These are phyloP conservation scores for Gentiana dahurica DNA, from an alignment of 257 asterid species.

Conservation along the genomic window DNA sequence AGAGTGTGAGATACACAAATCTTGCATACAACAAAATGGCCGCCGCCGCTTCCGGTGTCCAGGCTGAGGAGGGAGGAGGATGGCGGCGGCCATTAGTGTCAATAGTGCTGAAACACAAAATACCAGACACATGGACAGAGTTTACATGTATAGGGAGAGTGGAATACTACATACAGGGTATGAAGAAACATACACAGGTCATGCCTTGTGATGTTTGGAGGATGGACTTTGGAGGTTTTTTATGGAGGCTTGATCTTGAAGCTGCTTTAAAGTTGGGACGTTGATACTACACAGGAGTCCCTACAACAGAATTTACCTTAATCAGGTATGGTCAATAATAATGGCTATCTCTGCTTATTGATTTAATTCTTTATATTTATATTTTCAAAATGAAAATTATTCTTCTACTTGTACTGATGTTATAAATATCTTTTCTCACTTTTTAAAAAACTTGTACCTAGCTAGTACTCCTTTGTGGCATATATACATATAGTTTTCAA, in stretches of 20 bases:
- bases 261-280: conserved; percentile 64
- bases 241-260: conserved; percentile 80
- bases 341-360: no score
- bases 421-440: no score
- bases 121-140: conserved; percentile 24
- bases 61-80: conserved; percentile 19
- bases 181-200: conserved; percentile 25
- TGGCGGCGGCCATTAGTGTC: conserved; percentile 36
- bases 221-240: conserved; percentile 72
- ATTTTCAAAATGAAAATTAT: no score
- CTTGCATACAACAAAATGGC: conserved; percentile 38
- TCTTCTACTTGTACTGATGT: no score
- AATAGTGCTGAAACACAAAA: conserved; percentile 19
- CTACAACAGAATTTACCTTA: no score
- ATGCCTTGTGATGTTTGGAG: conserved; percentile 89
- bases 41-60: background rate
- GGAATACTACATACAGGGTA: conserved; percentile 28
- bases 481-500: no score
- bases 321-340: no score
- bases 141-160: conserved; percentile 75
- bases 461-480: no score
- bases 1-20: conserved; percentile 56
- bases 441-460: no score
- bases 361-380: no score
- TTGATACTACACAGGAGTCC: background rate